Base-by-base conservation (phyloP, 257 asterid genomes). In the Pogostemon cablin region DNA sequence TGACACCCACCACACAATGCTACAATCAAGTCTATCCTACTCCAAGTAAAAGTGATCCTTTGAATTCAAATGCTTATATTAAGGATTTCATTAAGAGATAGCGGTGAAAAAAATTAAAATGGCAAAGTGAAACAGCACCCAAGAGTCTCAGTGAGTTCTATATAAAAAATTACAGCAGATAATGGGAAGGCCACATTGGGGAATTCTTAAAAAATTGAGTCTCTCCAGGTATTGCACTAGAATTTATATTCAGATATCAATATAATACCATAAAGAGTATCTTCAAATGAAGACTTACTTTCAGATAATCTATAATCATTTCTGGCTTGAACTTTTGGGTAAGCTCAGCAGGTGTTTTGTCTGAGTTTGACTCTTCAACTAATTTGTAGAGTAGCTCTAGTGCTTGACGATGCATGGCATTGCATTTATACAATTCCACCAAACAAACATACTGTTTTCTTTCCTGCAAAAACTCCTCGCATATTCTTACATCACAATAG, bases 221-320 rank as follows among this genome's bases (percentile, higher is more conserved):
- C 7, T 7, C 40, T 64, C 77, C 65, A 65, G 53, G 65, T 65
- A 54, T 25, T 58, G 70, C 60, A 38, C 43, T 15, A 64, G 35
- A 48, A 47, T 38, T 44, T 50, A 48, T 15, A 68, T 67, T 69
- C 61, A 42, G 35, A 55, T 20, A 59, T 65, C 7, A 2, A 67
- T 17, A 50, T 37, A 72, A 54, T 55, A 74, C 17, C 67, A 77
- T 11, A 50, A 6, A 73, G 65, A 71, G 62, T 41, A 57, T 65
- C 71, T 25, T 53, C 65, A 43, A 74, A 67, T 57, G 54, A 64
- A 74, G 66, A 79, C 88, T 79, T 77, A 95, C 99, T 84, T 86
- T 88, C 39, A 95, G 97, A 85, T 90, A 95, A 49, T 89, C 96
- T 71, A 91, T 88, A 67, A 91, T 91, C 97, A 88, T 86, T 68